Base-by-base conservation (phyloP, 148 eudicot genomes). In the Rhododendron mucronatum region DNA sequence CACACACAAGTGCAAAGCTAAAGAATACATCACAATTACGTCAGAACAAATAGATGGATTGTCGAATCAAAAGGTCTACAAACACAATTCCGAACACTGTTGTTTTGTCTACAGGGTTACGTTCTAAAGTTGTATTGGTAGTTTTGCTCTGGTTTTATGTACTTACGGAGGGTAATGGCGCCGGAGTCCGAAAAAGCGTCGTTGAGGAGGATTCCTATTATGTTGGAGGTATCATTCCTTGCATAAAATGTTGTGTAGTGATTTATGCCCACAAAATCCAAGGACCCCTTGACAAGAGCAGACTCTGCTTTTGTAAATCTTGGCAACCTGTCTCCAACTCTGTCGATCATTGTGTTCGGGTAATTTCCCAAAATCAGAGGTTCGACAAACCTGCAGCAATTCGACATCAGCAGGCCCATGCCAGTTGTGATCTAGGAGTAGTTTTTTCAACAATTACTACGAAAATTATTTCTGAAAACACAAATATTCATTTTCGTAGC, bases 201-300 rank as follows among this genome's bases (percentile, higher is more conserved):
- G 8, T 92, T 91, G 67, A 94, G 91, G 3, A 95, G 53, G 39
- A 82, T 47, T 0, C 93, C 95, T 26, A 89, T 76, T 11, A 95
- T n/a, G 85, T 90, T 84, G n/a, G 94, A 87, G 50, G 82, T 82
- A 83, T 91, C 91, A 44, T 90, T 59, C 83, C 63, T 86, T 82
- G 93, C 96, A 55, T 92, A 97, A 89, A 92, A 93, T 5, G 99
- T 93, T 1, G 98, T 97, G 86, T 97, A 97, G 83, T 97, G 99
- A 87, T 97, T 97, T 81, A 97, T 93, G 45, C 99, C 99, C n/a
- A 97, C 94, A 85, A 95, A 97, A 86, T 97, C 98, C 55, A 92
- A 75, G 1, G 98, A 92, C 69, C 98, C 99, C 87, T 95, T 97
- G 2, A 94, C 81, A 82, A 90, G 92, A 83, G 85, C 87, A 61